Evolutionary conservation across 2,329 filamentous ascomycete genomes (phyloP), one percentile per base, ranked within the genome.

Genomic region (Colletotrichum limetticola): DNA sequence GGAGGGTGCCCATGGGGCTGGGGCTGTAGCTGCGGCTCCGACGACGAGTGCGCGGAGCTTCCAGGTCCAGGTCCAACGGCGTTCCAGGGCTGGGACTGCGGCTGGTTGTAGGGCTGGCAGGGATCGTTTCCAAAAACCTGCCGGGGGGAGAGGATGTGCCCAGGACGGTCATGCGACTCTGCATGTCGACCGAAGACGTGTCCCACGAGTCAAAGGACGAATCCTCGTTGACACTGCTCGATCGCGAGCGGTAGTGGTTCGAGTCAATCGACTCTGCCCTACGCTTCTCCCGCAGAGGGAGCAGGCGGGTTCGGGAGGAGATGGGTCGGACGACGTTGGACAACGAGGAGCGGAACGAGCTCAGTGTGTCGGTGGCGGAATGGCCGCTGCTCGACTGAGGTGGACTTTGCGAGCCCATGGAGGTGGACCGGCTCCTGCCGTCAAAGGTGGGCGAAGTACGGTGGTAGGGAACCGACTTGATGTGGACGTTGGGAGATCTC

Each of bases 201-300:
- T 95, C 92, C 93, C 93, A 95, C 2, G 88, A 91, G 77, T 94
- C 93, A 77, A 95, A 94, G 1, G 90, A 89, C 74, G 93, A 91
- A n/a, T 89, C 88, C 16, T 79, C 77, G 35, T 82, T 82, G 49
- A 79, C 77, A 46, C 82, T 82, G 49, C 81, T 81, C 19, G 79
- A 79, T 5, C 78, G 77, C 6, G 82, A 81, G 5, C 76, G 79
- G 58, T 82, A 80, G 8, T 78, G 73, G 53, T 77, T 80, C 0
- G 87, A 88, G 6, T 89, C 87, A 11, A 88, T 79, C 1, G 90
- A 91, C 7, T 82, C 76, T 3, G 85, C 80, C 26, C 88, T 83
- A 28, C 83, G 82, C 26, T 82, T 84, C 65, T 85, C 83, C 69
- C 80, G 83, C 6, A 78, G 76, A 16, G 85, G 82, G 2, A 92